phyloP scores from a whole-genome alignment of 306 rosid species.

The Fragaria iinumae region DNA sequence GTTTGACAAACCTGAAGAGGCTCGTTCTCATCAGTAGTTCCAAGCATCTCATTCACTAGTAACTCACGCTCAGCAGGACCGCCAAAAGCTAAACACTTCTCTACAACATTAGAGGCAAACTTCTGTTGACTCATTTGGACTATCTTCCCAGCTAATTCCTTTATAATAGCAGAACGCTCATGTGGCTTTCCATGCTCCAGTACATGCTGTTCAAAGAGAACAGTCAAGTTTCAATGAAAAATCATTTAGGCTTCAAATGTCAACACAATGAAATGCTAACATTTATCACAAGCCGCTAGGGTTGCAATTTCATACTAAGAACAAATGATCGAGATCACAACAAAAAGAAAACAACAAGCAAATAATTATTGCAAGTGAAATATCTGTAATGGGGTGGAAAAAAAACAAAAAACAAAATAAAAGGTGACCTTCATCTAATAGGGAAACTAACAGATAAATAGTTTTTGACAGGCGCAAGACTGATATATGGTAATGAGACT shows the following conservation, averaged over 20 bases:
- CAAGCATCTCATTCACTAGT: slow-evolving; percentile 92
- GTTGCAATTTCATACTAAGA: neutral
- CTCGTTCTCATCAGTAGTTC: slow-evolving; percentile 92
- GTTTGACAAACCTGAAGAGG: slow-evolving; percentile 80
- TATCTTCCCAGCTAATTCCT: slow-evolving; percentile 83
- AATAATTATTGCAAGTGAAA: slow-evolving; percentile 1
- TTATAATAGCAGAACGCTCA: slow-evolving; percentile 82
- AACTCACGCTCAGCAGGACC: slow-evolving; percentile 82
- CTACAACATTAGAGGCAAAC: slow-evolving; percentile 95
- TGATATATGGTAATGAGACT: neutral
- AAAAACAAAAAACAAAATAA: neutral
- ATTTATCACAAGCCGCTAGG: neutral
- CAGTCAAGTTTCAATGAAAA: neutral
- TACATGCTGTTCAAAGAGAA: slow-evolving; percentile 52
- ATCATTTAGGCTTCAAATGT: neutral
- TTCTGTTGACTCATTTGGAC: slow-evolving; percentile 98
- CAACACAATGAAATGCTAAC: neutral
- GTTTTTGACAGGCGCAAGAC: neutral
- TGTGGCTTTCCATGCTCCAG: slow-evolving; percentile 92
- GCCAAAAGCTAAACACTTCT: slow-evolving; percentile 84
- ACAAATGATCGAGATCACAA: too few species aligned
- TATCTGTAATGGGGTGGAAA: neutral
- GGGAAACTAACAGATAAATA: neutral
- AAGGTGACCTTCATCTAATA: neutral
- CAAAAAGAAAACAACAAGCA: neutral